Evolutionary conservation across 177 flowering plant genomes (phyloP).

Genomic region (Vitis hybrid): DNA sequence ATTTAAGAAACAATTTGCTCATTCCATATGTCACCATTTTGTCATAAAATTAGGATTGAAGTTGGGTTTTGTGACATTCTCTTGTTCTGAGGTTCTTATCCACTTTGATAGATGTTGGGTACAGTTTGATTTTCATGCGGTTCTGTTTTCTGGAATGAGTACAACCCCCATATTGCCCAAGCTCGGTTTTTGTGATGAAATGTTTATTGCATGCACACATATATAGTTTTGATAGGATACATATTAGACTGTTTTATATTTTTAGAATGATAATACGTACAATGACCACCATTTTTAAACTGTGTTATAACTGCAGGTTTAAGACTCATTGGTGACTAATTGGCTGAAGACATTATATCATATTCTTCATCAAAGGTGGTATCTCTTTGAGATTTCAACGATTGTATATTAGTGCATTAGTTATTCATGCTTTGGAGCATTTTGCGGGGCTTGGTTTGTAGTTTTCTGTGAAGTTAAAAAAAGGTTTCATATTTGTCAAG

Average conservation of each 20-base stretch:
- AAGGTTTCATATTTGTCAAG: slow-evolving; percentile 10
- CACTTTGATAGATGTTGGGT: too few species aligned
- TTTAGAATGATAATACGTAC: too few species aligned
- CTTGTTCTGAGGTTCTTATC: too few species aligned
- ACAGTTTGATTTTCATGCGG: too few species aligned
- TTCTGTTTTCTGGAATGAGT: too few species aligned
- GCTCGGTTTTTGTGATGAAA: neutral
- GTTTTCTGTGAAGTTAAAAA: slow-evolving; percentile 14
- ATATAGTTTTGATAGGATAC: too few species aligned
- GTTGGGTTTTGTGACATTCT: too few species aligned
- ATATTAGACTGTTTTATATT: too few species aligned
- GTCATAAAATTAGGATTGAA: too few species aligned
- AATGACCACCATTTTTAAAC: neutral
- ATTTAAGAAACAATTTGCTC: too few species aligned
- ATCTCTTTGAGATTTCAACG: neutral
- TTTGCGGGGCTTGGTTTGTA: slow-evolving; percentile 13
- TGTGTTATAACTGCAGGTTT: slow-evolving; percentile 23
- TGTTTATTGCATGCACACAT: neutral
- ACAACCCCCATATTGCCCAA: too few species aligned
- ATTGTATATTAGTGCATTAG: slow-evolving; percentile 11
- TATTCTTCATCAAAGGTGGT: slow-evolving; percentile 9
- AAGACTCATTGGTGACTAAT: slow-evolving; percentile 3
- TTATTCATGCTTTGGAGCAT: slow-evolving; percentile 16
- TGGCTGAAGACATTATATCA: slow-evolving; percentile 7
- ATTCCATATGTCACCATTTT: too few species aligned